Conservation (phyloP, 2,329 filamentous ascomycete genomes). For the Mollisiaceae sp. region DNA sequence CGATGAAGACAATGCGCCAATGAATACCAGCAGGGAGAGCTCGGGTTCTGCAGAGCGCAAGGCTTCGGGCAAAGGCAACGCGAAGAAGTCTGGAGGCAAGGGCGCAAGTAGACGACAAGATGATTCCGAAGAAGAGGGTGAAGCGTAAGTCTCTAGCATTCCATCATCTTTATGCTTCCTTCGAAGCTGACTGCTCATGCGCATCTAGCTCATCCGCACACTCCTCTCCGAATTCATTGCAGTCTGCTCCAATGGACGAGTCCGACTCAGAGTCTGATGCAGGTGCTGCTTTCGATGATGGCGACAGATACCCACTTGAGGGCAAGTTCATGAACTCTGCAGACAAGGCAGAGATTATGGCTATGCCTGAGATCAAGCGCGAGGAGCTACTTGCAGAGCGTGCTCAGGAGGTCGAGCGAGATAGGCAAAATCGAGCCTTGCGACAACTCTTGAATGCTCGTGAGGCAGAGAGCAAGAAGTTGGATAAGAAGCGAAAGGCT, state of each 20-base stretch:
- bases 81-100: constrained; percentile 56
- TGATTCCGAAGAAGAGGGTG: constrained; percentile 78
- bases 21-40: constrained; percentile 58
- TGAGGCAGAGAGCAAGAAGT: constrained; percentile 64
- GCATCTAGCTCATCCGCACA: constrained; percentile 68
- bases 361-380: constrained; percentile 86
- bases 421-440: constrained; percentile 81
- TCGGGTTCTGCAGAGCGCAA: constrained; percentile 57
- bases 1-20: constrained; percentile 54
- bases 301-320: constrained; percentile 81
- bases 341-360: constrained; percentile 81
- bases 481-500: constrained; percentile 75
- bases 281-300: constrained; percentile 55
- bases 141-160: constrained; percentile 68
- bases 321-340: constrained; percentile 78
- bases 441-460: constrained; percentile 74
- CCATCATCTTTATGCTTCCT: constrained; percentile 11
- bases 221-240: constrained; percentile 73
- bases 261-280: constrained; percentile 78
- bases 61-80: constrained; percentile 45
- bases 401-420: constrained; percentile 79
- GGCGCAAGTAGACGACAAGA: constrained; percentile 52
- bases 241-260: constrained; percentile 89
- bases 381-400: constrained; percentile 91
- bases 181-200: constrained; percentile 13